Evolutionary conservation across 1,284 basidiomycete genomes (phyloP).

Genomic region (Exobasidium cylindrosporum): DNA sequence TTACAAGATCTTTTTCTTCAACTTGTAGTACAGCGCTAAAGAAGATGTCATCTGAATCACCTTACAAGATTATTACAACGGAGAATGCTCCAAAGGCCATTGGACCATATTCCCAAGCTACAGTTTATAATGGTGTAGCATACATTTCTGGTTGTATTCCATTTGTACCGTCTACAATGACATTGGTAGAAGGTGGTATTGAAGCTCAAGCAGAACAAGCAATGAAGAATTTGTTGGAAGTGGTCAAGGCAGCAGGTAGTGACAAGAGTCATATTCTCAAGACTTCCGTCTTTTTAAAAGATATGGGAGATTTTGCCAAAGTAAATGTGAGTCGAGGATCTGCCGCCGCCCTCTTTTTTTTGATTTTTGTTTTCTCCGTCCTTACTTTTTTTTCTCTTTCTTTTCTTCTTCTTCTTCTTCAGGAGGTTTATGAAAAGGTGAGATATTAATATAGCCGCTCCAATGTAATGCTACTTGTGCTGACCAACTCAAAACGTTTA

Average conservation of each 20-base stretch:
- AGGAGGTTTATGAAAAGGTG: not conserved
- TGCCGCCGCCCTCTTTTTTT: no score
- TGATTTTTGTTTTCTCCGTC: not conserved
- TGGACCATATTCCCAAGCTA: slow-evolving; percentile 65
- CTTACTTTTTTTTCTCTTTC: not conserved
- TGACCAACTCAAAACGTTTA: no score
- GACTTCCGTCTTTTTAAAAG: slow-evolving; percentile 76
- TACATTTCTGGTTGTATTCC: slow-evolving; percentile 89
- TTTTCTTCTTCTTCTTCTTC: not conserved
- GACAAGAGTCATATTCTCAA: slow-evolving; percentile 37
- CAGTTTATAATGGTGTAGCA: slow-evolving; percentile 72
- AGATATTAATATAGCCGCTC: no score
- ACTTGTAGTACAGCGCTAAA: no score
- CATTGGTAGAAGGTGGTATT: slow-evolving; percentile 72
- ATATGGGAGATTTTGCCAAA: slow-evolving; percentile 82
- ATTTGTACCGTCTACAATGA: slow-evolving; percentile 71
- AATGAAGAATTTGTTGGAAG: slow-evolving; percentile 77
- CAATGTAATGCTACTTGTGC: no score
- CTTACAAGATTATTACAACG: slow-evolving; percentile 48
- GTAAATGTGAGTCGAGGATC: slow-evolving; percentile 70
- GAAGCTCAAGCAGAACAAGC: slow-evolving; percentile 80
- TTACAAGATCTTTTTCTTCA: no score
- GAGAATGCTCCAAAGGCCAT: slow-evolving; percentile 51
- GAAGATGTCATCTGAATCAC: slow-evolving; percentile 11
- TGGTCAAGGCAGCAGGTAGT: slow-evolving; percentile 74